phyloP scores from a whole-genome alignment of 768 basidiomycete genomes.

The Coprinopsis marcescibilis region DNA sequence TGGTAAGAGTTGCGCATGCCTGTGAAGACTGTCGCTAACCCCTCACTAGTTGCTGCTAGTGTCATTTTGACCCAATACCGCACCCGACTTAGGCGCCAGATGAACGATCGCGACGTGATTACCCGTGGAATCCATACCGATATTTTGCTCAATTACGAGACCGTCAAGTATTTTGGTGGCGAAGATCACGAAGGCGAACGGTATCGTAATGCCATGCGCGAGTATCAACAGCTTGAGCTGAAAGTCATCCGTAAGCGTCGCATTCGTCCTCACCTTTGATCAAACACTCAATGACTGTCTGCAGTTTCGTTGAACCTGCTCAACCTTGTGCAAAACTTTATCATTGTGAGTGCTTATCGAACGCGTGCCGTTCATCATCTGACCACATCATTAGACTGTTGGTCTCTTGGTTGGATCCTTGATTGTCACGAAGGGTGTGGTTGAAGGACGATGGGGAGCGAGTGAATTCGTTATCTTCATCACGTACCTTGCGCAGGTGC shows the following conservation, averaged over 20 bases:
- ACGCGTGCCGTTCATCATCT: background rate
- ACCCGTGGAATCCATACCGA: conserved; percentile 84
- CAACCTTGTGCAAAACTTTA: conserved; percentile 75
- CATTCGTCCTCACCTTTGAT: conserved; percentile 2
- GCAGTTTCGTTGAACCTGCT: conserved; percentile 67
- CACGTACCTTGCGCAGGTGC: conserved; percentile 72
- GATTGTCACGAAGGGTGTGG: conserved; percentile 70
- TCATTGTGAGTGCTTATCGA: conserved; percentile 48
- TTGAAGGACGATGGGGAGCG: conserved; percentile 42
- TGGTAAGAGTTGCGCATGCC: conserved; percentile 33
- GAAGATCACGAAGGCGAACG: conserved; percentile 73
- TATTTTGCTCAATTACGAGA: conserved; percentile 75
- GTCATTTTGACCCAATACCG: conserved; percentile 67
- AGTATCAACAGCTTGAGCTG: conserved; percentile 72
- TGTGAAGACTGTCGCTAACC: conserved; percentile 38
- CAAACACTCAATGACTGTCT: conserved; percentile 5
- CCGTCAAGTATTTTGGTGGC: conserved; percentile 86
- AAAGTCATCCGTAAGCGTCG: conserved; percentile 63
- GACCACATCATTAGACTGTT: conserved; percentile 40
- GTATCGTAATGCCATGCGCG: conserved; percentile 62
- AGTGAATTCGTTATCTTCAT: conserved; percentile 76
- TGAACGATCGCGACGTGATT: conserved; percentile 78
- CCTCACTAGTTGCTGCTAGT: conserved; percentile 41
- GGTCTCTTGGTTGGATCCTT: conserved; percentile 80
- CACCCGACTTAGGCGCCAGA: conserved; percentile 65